Conservation (phyloP, 257 asterid species). For the Solanum lycopersicoides region DNA sequence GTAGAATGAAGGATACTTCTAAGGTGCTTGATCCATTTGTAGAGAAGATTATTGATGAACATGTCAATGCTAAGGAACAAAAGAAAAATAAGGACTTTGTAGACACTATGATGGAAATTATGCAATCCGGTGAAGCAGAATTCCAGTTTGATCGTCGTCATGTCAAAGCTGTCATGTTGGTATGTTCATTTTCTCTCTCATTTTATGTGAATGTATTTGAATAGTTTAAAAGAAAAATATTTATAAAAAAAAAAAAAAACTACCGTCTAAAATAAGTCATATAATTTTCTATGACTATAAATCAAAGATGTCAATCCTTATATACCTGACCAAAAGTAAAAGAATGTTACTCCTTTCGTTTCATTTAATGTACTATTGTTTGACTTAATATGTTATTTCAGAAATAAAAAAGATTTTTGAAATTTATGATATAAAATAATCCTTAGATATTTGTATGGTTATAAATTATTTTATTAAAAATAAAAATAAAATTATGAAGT, state of each 20-base stretch:
- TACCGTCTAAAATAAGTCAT: too few species aligned
- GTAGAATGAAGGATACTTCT: constrained; percentile 15
- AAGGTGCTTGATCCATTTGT: constrained; percentile 32
- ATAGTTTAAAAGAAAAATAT: not conserved
- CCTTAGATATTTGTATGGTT: fast-evolving
- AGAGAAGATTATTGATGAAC: constrained; percentile 40
- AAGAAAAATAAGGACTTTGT: constrained; percentile 25
- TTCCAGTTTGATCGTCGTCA: constrained; percentile 40
- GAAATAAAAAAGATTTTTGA: too few species aligned
- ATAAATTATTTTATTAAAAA: not conserved
- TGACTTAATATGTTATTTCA: too few species aligned
- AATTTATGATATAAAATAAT: too few species aligned
- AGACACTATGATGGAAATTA: constrained; percentile 31
- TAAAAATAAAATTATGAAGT: too few species aligned
- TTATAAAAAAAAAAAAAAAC: too few species aligned
- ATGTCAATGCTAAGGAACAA: constrained; percentile 2
- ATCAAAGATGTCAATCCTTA: too few species aligned
- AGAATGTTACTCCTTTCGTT: too few species aligned
- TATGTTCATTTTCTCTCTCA: not conserved
- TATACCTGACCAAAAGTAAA: not conserved
- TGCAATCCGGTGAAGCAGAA: constrained; percentile 20
- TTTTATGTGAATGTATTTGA: not conserved
- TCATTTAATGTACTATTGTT: too few species aligned
- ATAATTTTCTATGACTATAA: too few species aligned
- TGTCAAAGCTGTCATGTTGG: constrained; percentile 46